phyloP scores from a whole-genome alignment of 108 stramenopile species.

The Chaetoceros tenuissimus region DNA sequence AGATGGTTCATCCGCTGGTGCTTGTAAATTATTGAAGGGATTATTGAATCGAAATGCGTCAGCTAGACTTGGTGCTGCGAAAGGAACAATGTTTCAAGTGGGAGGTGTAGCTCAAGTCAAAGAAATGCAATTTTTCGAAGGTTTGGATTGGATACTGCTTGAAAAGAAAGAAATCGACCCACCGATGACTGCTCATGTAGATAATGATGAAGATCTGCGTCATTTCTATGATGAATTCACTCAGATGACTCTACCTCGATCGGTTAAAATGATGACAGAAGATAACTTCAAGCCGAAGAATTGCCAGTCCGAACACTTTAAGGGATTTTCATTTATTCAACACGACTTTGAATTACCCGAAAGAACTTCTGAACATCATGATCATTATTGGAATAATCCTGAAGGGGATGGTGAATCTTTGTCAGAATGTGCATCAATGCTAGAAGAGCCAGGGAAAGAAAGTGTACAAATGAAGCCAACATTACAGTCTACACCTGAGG shows the following conservation, averaged over 20 bases:
- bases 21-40: conserved; percentile 85
- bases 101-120: conserved; percentile 95
- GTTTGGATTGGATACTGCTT: conserved; percentile 88
- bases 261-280: conserved; percentile 63
- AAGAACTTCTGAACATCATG: conserved; percentile 40
- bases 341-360: conserved; percentile 64
- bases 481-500: conserved; percentile 6
- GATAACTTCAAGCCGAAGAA: conserved; percentile 40
- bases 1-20: conserved; percentile 58
- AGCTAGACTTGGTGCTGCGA: conserved; percentile 83
- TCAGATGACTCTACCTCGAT: conserved; percentile 71
- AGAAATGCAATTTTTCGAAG: conserved; percentile 71
- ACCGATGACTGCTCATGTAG: conserved; percentile 58
- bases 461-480: conserved; percentile 11
- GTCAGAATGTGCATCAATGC: conserved; percentile 70
- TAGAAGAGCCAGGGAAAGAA: conserved; percentile 36
- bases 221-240: conserved; percentile 88
- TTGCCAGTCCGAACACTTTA: conserved; percentile 57
- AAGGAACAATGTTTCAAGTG: conserved; percentile 93
- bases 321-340: conserved; percentile 86
- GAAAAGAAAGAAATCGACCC: conserved; percentile 65
- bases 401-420: conserved; percentile 72
- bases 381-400: conserved; percentile 71
- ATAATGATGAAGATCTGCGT: conserved; percentile 63
- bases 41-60: conserved; percentile 84